Conservation (phyloP, 257 asterid species). For the Nicotiana undulata region DNA sequence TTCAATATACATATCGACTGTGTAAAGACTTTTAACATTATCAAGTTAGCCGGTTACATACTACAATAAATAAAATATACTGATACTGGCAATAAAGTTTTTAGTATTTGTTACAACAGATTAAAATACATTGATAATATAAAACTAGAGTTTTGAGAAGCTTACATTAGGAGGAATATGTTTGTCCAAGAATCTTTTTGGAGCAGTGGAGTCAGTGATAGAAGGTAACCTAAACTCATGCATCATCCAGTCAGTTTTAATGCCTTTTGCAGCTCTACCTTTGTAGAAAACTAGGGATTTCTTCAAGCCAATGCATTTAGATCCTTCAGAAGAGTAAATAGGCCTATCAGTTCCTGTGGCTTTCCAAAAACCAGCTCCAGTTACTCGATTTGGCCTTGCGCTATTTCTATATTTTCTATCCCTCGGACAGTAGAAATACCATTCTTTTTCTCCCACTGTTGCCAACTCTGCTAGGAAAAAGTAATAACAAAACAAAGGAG, state of each 20-base stretch:
- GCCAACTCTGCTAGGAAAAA: conserved; percentile 47
- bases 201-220: conserved; percentile 27
- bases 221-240: conserved; percentile 86
- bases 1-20: too few species aligned
- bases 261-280: conserved; percentile 88
- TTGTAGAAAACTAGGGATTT: conserved; percentile 84
- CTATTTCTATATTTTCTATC: conserved; percentile 86
- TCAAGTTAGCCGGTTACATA: not conserved
- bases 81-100: too few species aligned
- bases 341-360: conserved; percentile 95
- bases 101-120: not conserved
- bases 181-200: conserved; percentile 47
- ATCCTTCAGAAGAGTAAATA: conserved; percentile 56
- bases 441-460: conserved; percentile 77
- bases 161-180: conserved; percentile 65
- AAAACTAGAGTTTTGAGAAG: not conserved
- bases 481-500: not conserved
- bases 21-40: not conserved
- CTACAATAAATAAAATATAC: not conserved
- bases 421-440: conserved; percentile 90
- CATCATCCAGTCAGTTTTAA: conserved; percentile 98
- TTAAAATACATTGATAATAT: not conserved
- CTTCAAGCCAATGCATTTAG: conserved; percentile 78
- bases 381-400: conserved; percentile 77
- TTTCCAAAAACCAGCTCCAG: conserved; percentile 94